Conservation (phyloP, 2,329 filamentous ascomycete species). For the Dothideomycetidae sp. region DNA sequence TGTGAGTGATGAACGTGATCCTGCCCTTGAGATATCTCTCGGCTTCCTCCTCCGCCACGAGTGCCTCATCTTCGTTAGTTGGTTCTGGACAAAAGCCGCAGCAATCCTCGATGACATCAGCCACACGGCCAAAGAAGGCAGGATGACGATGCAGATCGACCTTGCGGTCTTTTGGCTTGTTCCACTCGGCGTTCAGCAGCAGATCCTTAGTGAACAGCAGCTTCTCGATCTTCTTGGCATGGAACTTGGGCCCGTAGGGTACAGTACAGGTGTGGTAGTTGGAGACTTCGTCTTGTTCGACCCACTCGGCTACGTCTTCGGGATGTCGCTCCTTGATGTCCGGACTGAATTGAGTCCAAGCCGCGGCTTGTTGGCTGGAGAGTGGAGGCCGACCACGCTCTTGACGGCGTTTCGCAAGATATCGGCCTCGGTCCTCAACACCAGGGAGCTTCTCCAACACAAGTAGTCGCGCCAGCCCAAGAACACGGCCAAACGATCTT, state of each 20-base stretch:
- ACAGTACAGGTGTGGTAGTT: constrained; percentile 58
- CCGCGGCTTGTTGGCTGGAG: constrained; percentile 27
- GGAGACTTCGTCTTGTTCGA: constrained; percentile 59
- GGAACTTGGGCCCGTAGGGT: constrained; percentile 44
- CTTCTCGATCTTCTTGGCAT: constrained; percentile 62
- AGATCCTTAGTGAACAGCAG: constrained; percentile 70
- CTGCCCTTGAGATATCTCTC: constrained; percentile 64
- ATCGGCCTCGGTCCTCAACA: constrained; percentile 50
- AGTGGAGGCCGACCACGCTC: constrained; percentile 56
- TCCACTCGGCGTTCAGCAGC: constrained; percentile 77
- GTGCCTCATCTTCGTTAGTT: constrained; percentile 54
- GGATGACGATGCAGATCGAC: constrained; percentile 72
- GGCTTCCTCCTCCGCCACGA: constrained; percentile 54
- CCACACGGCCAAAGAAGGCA: constrained; percentile 64
- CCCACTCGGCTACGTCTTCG: constrained; percentile 75
- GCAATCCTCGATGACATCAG: constrained; percentile 66
- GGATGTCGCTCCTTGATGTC: constrained; percentile 67
- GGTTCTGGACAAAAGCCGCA: constrained; percentile 65
- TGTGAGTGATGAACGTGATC: constrained; percentile 61
- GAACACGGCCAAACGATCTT: constrained; percentile 58
- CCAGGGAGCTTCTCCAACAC: constrained; percentile 68
- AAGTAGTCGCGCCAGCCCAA: constrained; percentile 64
- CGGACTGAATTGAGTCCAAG: constrained; percentile 36
- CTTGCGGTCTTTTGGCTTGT: constrained; percentile 57
- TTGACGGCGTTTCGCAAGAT: constrained; percentile 52